Conservation (phyloP, 208 protist species). For the Trichomonas vaginalis region DNA sequence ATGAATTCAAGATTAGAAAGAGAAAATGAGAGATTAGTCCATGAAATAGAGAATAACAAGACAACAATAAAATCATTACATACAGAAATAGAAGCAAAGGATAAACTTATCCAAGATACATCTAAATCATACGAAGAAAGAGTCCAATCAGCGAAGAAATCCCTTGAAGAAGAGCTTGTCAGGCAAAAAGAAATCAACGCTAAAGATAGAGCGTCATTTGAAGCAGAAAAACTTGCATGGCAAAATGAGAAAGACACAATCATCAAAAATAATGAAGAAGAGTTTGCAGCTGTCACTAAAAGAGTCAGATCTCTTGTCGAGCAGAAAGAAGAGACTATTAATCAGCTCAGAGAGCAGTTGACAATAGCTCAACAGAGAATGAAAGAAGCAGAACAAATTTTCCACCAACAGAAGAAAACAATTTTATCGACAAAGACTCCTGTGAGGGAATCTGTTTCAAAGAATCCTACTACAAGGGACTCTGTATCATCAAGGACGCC, state of each 20-base stretch:
- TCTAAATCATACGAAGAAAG: not conserved
- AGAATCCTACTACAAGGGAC: not conserved
- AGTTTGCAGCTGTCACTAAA: not conserved
- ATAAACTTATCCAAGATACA: not conserved
- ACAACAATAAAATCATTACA: not conserved
- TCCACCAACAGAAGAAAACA: slow-evolving; percentile 5
- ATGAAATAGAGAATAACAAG: not conserved
- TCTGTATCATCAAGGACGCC: not conserved
- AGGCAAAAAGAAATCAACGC: not conserved
- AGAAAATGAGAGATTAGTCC: not conserved
- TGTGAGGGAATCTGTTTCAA: not conserved
- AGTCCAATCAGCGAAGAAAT: not conserved
- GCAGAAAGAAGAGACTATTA: not conserved
- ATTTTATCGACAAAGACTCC: not conserved
- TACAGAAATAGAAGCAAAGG: not conserved
- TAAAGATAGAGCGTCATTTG: not conserved
- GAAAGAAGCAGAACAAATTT: not conserved
- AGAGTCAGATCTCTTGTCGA: not conserved
- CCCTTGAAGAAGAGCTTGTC: no score
- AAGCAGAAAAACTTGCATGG: not conserved
- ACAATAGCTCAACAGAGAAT: not conserved
- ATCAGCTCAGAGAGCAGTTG: not conserved
- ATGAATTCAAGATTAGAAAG: not conserved
- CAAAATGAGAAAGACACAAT: not conserved
- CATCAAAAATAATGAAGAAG: not conserved